Base-by-base conservation (phyloP, 345 rosid species). In the Turritis glabra region DNA sequence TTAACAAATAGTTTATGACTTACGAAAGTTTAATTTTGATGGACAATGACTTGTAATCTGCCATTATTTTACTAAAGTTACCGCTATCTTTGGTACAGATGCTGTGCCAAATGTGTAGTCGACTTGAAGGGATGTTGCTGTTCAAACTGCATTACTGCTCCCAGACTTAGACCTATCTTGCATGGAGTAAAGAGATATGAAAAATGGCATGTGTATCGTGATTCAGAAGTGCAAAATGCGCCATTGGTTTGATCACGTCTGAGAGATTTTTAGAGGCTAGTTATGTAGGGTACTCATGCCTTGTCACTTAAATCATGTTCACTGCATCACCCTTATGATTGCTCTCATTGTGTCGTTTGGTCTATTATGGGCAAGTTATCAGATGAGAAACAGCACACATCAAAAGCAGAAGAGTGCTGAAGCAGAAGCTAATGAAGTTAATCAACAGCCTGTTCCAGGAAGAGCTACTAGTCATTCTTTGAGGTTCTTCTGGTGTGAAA, bases 151-250 rank as follows among this genome's bases (percentile, higher is more conserved):
- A 84, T 78, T 4, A 77, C 82, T 58, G 94, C 97, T 27, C 84
- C 90, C 55, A 92, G 97, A 40, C 79, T 84, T 67, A 85, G 99
- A 77, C 97, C 99, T 23, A 78, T 89, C 74, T 84, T 95, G 62
- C 86, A 89, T 46, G 91, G 89, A 29, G 58, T 80, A 69, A 87
- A 90, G 64, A 86, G 99, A 88, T 95, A 90, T 82, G 55, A 80
- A 72, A 95, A 89, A 68, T 95, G 99, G 97, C 87, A 90, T 70
- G 67, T 80, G 2, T 92, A 95, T 78, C 81, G 90, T 12, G 88
- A 87, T 78, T 51, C 74, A 27, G 72, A 74, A 67, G 29, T 72
- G 40, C 84, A 84, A 76, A 67, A 15, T 40, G 29, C 61, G 66
- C 68, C 78, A 57, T 66, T 29, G 17, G 21, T 72, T 27, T 70